Base-by-base conservation (phyloP, 495 filamentous ascomycete genomes). In the Filosporella fistucella region DNA sequence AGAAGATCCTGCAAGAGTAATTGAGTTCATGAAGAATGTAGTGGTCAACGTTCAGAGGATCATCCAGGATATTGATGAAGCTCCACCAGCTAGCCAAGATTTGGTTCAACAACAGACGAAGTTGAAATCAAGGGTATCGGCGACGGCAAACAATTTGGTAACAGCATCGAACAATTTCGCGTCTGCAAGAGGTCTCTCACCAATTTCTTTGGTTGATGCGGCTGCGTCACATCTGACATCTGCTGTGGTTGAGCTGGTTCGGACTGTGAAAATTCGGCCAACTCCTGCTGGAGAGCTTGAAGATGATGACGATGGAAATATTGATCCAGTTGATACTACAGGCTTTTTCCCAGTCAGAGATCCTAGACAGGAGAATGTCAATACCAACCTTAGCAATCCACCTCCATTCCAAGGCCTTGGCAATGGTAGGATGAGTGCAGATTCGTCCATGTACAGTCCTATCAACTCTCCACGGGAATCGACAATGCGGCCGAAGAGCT, bases 141-240 rank as follows among this genome's bases (percentile, higher is more conserved):
- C 85, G 4, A 95, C 93, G 11, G 88, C 93, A 22, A 98, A 97
- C 72, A 95, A 95, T 55, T 68, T 97, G 47, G 95, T 96, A 52
- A 97, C 89, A 12, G 89, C 91, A 3, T 84, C 86, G 17, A 95
- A 91, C 70, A 95, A 94, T 57, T 95, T 91, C 63, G 83, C 87
- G 28, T 71, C 70, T 17, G 81, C 88, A 1, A 78, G 74, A 25
- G 93, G 93, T 14, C 72, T 98, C n/a, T 91, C 88, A 3, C 93
- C 94, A 2, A 85, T 98, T n/a, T 94, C 88, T 2, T 67, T 98
- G 17, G 71, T 98, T 13, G 93, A 98, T 67, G 93, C 93, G 10
- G 93, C 93, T 8, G 91, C 91, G n/a, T 91, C 87, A 12, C 90
- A 98, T 67, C 70, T 98, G 18, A 85, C 85, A 9, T 80, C 86